Evolutionary conservation across 208 protist species (phyloP).

Genomic region (Novymonas esmeraldas): DNA sequence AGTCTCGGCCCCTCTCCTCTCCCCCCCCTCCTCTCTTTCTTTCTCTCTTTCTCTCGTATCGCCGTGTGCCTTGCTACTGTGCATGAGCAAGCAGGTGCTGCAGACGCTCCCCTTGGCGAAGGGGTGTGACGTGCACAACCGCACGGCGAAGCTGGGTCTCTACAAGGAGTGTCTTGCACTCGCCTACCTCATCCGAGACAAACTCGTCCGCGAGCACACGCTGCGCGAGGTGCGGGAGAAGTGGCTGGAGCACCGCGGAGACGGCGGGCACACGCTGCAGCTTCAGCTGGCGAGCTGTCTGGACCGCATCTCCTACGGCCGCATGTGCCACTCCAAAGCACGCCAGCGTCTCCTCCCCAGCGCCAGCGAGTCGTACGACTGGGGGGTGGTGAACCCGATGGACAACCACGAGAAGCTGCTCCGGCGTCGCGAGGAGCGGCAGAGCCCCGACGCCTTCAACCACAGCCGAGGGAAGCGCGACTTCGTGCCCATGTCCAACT

Average conservation of each 20-base stretch:
- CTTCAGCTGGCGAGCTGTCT: slow-evolving; percentile 83
- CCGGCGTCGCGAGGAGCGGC: slow-evolving; percentile 54
- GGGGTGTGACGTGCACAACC: slow-evolving; percentile 82
- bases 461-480: slow-evolving; percentile 75
- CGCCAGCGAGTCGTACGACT: slow-evolving; percentile 85
- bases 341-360: slow-evolving; percentile 80
- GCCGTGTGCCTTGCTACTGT: not conserved
- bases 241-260: slow-evolving; percentile 80
- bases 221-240: slow-evolving; percentile 78
- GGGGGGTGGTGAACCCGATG: slow-evolving; percentile 84
- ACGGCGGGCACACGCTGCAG: slow-evolving; percentile 82
- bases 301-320: slow-evolving; percentile 83
- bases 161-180: slow-evolving; percentile 91
- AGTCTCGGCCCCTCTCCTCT: no score
- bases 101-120: slow-evolving; percentile 84
- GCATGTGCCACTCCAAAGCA: slow-evolving; percentile 85
- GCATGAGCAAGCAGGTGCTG: slow-evolving; percentile 79
- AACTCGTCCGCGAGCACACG: slow-evolving; percentile 71
- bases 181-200: slow-evolving; percentile 63
- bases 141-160: slow-evolving; percentile 73
- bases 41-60: no score
- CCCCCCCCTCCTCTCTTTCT: no score
- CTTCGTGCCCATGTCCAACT: slow-evolving; percentile 94
- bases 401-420: slow-evolving; percentile 76
- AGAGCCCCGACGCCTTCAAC: slow-evolving; percentile 81